These are phyloP conservation scores for Populus ilicifolia DNA, from an alignment of 345 rosid species.

Conservation along the genomic window DNA sequence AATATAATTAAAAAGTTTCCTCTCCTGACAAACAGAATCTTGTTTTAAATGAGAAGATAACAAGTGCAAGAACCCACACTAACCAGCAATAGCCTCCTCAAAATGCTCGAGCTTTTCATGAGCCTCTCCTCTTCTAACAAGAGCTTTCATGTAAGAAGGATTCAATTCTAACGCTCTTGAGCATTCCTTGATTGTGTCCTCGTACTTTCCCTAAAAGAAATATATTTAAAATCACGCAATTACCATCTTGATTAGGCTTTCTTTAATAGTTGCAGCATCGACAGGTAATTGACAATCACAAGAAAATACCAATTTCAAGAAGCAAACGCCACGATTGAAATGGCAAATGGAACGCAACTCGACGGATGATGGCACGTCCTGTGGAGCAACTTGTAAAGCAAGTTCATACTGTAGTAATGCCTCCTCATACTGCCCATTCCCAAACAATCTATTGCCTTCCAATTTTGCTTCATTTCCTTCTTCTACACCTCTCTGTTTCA, in stretches of 20 bases:
- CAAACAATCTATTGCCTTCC: conserved; percentile 77
- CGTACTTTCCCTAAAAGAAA: conserved; percentile 53
- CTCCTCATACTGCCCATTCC: conserved; percentile 64
- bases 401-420: conserved; percentile 61
- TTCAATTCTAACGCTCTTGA: conserved; percentile 76
- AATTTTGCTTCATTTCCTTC: conserved; percentile 65
- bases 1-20: background rate
- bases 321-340: conserved; percentile 74
- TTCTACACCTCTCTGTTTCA: conserved; percentile 48
- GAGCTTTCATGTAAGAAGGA: conserved; percentile 68
- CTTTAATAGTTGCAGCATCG: background rate
- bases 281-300: background rate
- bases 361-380: conserved; percentile 34
- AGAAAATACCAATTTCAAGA: conserved; percentile 61
- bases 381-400: conserved; percentile 48
- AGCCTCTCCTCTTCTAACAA: conserved; percentile 79
- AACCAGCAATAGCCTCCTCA: conserved; percentile 87
- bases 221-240: background rate
- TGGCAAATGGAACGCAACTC: conserved; percentile 75
- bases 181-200: conserved; percentile 82
- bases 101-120: conserved; percentile 82
- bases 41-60: background rate
- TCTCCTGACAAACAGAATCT: background rate
- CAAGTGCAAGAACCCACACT: conserved; percentile 9
- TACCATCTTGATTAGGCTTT: background rate